Base-by-base conservation (phyloP, 139 green algal genomes). In the Volvox africanus region DNA sequence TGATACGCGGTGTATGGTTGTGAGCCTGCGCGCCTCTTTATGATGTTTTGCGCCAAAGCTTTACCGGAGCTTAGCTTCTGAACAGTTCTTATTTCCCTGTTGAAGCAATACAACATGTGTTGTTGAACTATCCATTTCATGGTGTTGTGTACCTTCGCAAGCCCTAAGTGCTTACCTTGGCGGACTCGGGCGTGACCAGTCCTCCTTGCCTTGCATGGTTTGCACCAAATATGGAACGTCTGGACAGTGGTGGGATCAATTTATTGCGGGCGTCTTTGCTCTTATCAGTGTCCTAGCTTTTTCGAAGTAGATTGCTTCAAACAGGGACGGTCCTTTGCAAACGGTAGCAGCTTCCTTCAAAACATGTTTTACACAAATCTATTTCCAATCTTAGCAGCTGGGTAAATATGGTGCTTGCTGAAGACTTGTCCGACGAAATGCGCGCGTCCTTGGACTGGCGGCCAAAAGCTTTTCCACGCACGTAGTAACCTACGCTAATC, bases 131-230 rank as follows among this genome's bases (percentile, higher is more conserved):
- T 55, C 9, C 44, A 55, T 55, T 55, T 55, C 44, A 75, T 32
- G 71, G 32, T 1, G 71, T 79, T 35, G 71, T 16, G 71, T 79
- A 79, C 71, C 71, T 79, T 79, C 71, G 71, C 71, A 79, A 79
- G 71, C 71, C 71, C 71, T 79, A 79, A 79, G 71, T 79, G 71
- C 71, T 79, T 79, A 79, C 71, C 71, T 79, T 30, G 71, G 71
- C 71, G 26, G 71, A 79, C 71, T 24, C 11, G 65, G 65, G 21
- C 24, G 21, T 73, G 65, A 28, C 65, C 11, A 73, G 65, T 12
- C 65, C 2, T 28, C 16, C 44, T 55, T 55, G 44, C 44, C 44
- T 55, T 55, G 44, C 44, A 73, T 28, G 24, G 65, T 12, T 73
- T 73, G 65, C 5, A 73, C 24, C 24, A 9, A 12, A 73, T 30